Conservation (phyloP, 2,329 filamentous ascomycete species). For the Fusarium pseudocircinatum region DNA sequence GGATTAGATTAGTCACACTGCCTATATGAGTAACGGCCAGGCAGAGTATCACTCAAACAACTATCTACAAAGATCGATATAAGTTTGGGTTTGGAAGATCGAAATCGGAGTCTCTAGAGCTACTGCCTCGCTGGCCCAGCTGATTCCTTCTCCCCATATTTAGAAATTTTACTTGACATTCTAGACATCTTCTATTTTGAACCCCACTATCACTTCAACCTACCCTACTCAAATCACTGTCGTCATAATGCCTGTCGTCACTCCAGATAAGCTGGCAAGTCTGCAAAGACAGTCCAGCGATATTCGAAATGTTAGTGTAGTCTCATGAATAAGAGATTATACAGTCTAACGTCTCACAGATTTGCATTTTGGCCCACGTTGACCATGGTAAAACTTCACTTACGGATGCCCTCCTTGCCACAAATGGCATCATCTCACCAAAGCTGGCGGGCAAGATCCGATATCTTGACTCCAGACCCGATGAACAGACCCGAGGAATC, state of each 20-base stretch:
- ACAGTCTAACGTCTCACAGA: slow-evolving; percentile 59
- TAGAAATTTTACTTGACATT: slow-evolving; percentile 1
- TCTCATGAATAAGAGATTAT: neutral
- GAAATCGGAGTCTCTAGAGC: neutral
- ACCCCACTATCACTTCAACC: slow-evolving; percentile 5
- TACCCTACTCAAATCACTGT: slow-evolving; percentile 16
- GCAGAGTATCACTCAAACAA: slow-evolving; percentile 20
- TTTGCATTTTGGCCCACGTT: slow-evolving; percentile 95
- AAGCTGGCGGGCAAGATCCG: slow-evolving; percentile 98
- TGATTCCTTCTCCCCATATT: slow-evolving; percentile 1
- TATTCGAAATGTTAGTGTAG: slow-evolving; percentile 82
- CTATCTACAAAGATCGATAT: slow-evolving; percentile 8
- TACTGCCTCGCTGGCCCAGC: neutral
- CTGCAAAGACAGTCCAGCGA: slow-evolving; percentile 89
- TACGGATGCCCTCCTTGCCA: slow-evolving; percentile 94
- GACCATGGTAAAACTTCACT: slow-evolving; percentile 99
- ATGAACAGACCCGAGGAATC: slow-evolving; percentile 95
- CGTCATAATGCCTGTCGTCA: slow-evolving; percentile 86
- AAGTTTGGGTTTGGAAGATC: neutral
- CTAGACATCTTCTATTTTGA: neutral
- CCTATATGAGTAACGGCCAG: slow-evolving; percentile 16
- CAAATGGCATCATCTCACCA: slow-evolving; percentile 98
- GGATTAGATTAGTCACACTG: slow-evolving; percentile 40
- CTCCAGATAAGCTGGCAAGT: slow-evolving; percentile 86
- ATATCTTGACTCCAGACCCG: slow-evolving; percentile 94